Evolutionary conservation across 306 rosid genomes (phyloP), one percentile per base, ranked within the genome.

Genomic region (Luffa acutangula): DNA sequence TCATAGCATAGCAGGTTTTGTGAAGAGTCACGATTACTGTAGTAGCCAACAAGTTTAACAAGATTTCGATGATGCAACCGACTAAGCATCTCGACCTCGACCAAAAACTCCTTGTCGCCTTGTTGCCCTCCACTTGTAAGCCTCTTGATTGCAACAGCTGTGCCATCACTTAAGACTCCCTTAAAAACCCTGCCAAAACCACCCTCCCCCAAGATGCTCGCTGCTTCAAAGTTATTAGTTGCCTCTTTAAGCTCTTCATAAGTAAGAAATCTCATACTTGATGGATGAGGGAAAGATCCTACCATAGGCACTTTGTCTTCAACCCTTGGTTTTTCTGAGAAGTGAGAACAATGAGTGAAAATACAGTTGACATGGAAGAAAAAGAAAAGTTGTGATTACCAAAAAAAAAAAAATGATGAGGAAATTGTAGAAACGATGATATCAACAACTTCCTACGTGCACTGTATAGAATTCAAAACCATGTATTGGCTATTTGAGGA

Each of bases 61-160:
- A 96, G 98, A 84, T 96, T 93, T 76, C 99, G 96, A 66, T 96
- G 98, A 84, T 96, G 99, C 89, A 93, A 80, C 85, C 98, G 88
- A 83, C 99, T 96, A 85, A 96, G 99, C 96, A 96, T 96, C 83
- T 96, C 98, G 62, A 96, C 97, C 88, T 90, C 99, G 63, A 93
- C 98, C 85, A 96, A 54, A 87, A 93, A 90, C 79, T 95, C 97
- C 84, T 93, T 95, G 83, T 88, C 94, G 46, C 99, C 99, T 80
- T 96, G 98, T 81, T 93, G 97, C 80, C 98, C 97, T 80, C 99
- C 99, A 76, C 67, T 90, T 56, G 97, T 89, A 76, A 93, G 98
- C 82, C 91, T 93, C 92, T 95, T 95, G 76, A 95, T 95, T 65
- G 98, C 99, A 49, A 95, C 99, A 85, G 91, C 87, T 49, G 99